These are phyloP conservation scores for Chlamydomonas sp. DNA, from an alignment of 139 green algal genomes.

Conservation along the genomic window DNA sequence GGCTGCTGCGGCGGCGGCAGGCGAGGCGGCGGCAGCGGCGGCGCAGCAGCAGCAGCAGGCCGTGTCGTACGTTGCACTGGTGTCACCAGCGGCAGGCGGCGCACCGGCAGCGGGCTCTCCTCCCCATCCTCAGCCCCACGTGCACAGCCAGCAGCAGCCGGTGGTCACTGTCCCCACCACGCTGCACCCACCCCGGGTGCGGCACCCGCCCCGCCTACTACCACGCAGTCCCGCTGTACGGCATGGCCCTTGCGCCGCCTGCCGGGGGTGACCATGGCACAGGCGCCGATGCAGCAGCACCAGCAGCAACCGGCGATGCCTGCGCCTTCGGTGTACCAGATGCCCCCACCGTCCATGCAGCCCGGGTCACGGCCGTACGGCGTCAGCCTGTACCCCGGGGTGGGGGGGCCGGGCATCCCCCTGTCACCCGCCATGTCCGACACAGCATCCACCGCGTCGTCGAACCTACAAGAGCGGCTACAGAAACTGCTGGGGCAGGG, in stretches of 20 bases:
- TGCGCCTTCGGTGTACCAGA: not conserved
- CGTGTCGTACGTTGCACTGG: not conserved
- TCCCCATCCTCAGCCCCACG: no score
- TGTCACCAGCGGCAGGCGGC: not conserved
- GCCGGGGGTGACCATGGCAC: no score
- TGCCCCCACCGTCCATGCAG: no score
- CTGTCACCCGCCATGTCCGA: conserved; percentile 15
- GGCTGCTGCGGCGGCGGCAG: not conserved
- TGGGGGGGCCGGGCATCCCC: not conserved
- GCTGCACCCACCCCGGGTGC: no score
- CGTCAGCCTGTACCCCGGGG: not conserved
- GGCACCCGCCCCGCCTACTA: no score
- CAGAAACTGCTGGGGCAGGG: conserved; percentile 22
- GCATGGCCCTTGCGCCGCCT: no score
- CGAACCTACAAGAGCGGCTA: conserved; percentile 29
- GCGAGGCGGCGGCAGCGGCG: not conserved
- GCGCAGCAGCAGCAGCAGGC: no score
- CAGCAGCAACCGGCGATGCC: not conserved
- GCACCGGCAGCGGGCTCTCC: not conserved
- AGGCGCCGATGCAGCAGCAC: not conserved
- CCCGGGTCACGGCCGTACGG: not conserved
- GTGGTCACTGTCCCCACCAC: no score
- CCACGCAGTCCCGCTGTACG: no score
- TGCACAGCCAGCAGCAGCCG: no score
- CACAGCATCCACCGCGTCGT: not conserved